Conservation (phyloP, 768 basidiomycete species). For the Auricularia auricula-judae region DNA sequence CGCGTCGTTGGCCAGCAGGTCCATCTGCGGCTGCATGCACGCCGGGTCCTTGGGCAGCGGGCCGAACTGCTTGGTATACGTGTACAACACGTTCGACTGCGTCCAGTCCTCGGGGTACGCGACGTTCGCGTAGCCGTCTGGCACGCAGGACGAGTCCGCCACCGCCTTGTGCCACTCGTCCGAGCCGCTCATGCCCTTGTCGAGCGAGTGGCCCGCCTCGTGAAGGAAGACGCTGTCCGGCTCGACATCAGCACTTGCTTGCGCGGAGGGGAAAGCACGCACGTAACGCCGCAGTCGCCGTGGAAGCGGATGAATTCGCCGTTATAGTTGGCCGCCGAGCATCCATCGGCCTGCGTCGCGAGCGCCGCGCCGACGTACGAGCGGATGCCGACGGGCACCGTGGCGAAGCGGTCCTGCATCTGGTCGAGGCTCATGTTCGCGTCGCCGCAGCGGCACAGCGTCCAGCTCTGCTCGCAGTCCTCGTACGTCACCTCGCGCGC, state of each 20-base stretch:
- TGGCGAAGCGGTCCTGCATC: background rate
- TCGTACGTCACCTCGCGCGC: background rate
- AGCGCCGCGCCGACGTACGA: background rate
- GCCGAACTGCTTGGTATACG: background rate
- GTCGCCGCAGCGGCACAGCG: background rate
- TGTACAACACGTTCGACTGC: background rate
- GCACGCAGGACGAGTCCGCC: background rate
- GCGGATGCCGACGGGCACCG: background rate
- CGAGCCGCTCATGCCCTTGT: background rate
- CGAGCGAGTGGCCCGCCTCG: background rate
- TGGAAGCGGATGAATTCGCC: background rate
- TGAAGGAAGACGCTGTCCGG: background rate
- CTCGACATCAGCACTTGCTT: background rate
- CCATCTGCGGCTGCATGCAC: background rate
- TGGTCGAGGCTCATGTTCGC: background rate
- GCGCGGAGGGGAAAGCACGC: background rate
- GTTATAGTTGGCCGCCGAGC: background rate
- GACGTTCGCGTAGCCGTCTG: background rate
- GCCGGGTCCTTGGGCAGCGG: background rate
- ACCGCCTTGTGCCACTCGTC: background rate
- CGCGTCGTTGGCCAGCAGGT: background rate
- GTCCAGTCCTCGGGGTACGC: background rate
- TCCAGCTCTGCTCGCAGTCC: background rate
- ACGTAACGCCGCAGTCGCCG: background rate
- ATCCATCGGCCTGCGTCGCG: background rate